Percentiles rank a stretch among this genome's conserved stretches.
Evolutionary conservation across 163 green algal genomes (phyloP).

Genomic region (Coccomyxa subellipsoidea): DNA sequence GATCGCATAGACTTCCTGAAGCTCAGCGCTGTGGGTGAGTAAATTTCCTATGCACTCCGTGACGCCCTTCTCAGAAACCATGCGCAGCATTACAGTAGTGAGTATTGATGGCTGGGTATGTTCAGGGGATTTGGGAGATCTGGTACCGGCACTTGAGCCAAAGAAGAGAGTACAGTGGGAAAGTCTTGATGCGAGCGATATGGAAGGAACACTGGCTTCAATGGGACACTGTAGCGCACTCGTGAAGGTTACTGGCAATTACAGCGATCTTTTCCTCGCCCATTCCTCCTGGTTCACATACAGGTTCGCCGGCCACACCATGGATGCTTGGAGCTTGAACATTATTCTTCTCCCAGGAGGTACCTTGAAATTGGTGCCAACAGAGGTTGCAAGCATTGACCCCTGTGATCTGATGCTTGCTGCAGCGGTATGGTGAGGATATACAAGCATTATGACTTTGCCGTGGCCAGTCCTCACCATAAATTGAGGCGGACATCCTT

Average conservation of each 20-base stretch:
- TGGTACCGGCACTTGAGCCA: slow-evolving; percentile 39
- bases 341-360: too few species aligned
- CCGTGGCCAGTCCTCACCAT: slow-evolving; percentile 34
- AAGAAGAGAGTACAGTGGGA: slow-evolving; percentile 4
- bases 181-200: background rate
- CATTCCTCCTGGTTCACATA: slow-evolving; percentile 68
- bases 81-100: too few species aligned
- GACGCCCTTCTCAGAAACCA: too few species aligned
- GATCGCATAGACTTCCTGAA: slow-evolving; percentile 47
- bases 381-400: too few species aligned
- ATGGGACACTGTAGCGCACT: slow-evolving; percentile 58
- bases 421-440: slow-evolving; percentile 45
- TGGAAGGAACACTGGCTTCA: slow-evolving; percentile 27
- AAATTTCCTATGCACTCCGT: background rate
- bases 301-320: slow-evolving; percentile 12
- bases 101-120: too few species aligned
- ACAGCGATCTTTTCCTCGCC: slow-evolving; percentile 52
- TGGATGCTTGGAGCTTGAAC: background rate
- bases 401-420: background rate
- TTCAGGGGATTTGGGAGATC: slow-evolving; percentile 32
- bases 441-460: slow-evolving; percentile 69
- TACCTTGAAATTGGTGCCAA: too few species aligned
- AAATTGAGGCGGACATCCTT: slow-evolving; percentile 39
- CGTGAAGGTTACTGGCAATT: slow-evolving; percentile 57
- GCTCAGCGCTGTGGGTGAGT: slow-evolving; percentile 56